Evolutionary conservation across 1,284 basidiomycete genomes (phyloP), one percentile per base, ranked within the genome.

Genomic region (Bothia castanella): DNA sequence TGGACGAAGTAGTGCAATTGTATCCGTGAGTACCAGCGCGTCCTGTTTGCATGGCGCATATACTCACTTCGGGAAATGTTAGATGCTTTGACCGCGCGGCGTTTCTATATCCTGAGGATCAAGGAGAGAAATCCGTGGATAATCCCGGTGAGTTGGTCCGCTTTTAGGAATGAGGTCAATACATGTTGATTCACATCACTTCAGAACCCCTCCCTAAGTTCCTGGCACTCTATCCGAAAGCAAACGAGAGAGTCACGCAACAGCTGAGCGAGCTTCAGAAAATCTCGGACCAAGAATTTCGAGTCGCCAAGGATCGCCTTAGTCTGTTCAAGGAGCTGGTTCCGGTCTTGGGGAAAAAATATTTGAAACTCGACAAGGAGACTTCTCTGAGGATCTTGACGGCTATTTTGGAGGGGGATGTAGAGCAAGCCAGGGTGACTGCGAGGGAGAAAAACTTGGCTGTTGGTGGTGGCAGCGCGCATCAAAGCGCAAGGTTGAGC

Each of bases 11-110:
- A 1, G 3, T 53, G 13, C 16, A 16, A 12, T 6, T 56, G 4
- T 72, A 62, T 51, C 61, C 65, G 70, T 71, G 47, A 42, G 69
- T 57, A 5, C 0, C 4, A 2, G 14, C 2, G 2, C 9, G 13
- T 20, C 6, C 20, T 30, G 2, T 3, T 11, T 11, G 2, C 1
- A 20, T 11, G 20, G 14, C 29, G 34, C n/a, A 9, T 38, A 1
- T 19, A 11, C 37, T 49, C 3, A 50, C 21, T 9, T 4, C 6
- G 5, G 16, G 10, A 25, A 20, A 17, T 31, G 1, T 30, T 20
- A 67, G 63, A n/a, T 56, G 43, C 36, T 52, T 57, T 40, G 52
- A 64, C 16, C 56, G 48, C 2, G 51, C 10, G 10, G 21, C 12
- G 0, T 69, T 62, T 9, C 10, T 6, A 6, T 57, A 46, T 19